These are phyloP conservation scores for Heliamphora pulchella DNA, from an alignment of 179 eudicot species.

Conservation along the genomic window DNA sequence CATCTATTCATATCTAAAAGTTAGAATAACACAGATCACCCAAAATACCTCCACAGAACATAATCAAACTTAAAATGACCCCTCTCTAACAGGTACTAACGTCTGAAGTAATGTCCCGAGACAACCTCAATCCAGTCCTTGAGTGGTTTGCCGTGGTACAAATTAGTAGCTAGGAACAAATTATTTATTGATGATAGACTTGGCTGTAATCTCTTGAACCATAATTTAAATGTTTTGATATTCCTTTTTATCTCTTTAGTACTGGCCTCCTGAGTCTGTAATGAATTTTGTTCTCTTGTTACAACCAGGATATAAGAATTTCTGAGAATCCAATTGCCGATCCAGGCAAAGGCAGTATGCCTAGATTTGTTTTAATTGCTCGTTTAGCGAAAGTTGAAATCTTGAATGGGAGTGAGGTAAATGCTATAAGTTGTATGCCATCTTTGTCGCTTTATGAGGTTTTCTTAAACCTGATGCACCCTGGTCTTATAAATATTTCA, in stretches of 20 bases:
- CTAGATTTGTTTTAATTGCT: slow-evolving; percentile 82
- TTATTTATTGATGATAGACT: not conserved
- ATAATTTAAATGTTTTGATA: not conserved
- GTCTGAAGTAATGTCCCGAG: not conserved
- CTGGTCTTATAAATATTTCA: slow-evolving; percentile 28
- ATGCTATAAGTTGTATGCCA: slow-evolving; percentile 2
- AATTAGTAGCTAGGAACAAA: not conserved
- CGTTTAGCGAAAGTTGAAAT: slow-evolving; percentile 63
- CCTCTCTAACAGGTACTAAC: not conserved
- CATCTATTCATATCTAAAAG: too few species aligned
- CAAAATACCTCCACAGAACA: too few species aligned
- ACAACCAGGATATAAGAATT: slow-evolving; percentile 66
- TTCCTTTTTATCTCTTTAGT: not conserved
- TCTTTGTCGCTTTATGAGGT: not conserved
- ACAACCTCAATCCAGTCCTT: not conserved
- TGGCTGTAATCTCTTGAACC: not conserved
- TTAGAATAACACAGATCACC: too few species aligned
- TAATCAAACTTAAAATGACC: too few species aligned
- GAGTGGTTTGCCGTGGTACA: not conserved
- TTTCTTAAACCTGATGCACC: slow-evolving; percentile 18
- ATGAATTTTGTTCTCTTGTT: slow-evolving; percentile 5
- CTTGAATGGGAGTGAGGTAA: slow-evolving; percentile 93
- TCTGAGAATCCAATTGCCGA: slow-evolving; percentile 82
- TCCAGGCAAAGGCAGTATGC: slow-evolving; percentile 69
- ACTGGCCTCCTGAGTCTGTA: not conserved